A percentile compares a stretch with the other conserved stretches of the same genome.
Conservation (phyloP, 2,329 filamentous ascomycete genomes). For the Stagonosporopsis rhizophila region DNA sequence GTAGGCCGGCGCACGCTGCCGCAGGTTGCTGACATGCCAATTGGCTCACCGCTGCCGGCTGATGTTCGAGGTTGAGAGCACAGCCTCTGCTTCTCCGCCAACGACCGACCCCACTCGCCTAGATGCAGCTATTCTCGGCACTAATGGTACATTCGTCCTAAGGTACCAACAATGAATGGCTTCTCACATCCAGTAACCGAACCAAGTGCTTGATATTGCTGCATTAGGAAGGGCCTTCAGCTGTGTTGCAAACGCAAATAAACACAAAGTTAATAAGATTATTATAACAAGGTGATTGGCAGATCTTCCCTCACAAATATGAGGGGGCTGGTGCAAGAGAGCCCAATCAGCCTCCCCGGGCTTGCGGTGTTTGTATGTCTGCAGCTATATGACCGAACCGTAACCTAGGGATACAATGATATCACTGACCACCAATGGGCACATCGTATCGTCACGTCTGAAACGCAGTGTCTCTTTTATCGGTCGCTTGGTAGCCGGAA, state of each 20-base stretch:
- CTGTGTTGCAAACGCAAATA: not conserved
- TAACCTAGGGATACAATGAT: slow-evolving; percentile 8
- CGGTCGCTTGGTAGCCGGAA: slow-evolving; percentile 4
- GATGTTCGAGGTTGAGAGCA: slow-evolving; percentile 24
- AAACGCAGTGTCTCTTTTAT: slow-evolving; percentile 13
- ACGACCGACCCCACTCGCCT: slow-evolving; percentile 14
- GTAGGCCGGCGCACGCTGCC: slow-evolving; percentile 26
- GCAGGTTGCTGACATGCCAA: slow-evolving; percentile 29
- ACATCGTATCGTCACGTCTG: slow-evolving; percentile 1
- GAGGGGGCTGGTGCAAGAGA: not conserved
- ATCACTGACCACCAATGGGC: slow-evolving; percentile 8
- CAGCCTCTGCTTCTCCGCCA: slow-evolving; percentile 29
- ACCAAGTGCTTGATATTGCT: not conserved
- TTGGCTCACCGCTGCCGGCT: slow-evolving; percentile 34
- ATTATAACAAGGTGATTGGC: not conserved
- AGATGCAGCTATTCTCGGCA: slow-evolving; percentile 20
- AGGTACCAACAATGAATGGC: slow-evolving; percentile 4
- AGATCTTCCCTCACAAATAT: not conserved
- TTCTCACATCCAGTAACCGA: not conserved
- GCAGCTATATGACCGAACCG: slow-evolving; percentile 8
- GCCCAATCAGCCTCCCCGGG: not conserved
- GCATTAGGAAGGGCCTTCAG: not conserved
- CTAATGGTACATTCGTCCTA: slow-evolving; percentile 6
- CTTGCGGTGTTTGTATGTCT: not conserved
- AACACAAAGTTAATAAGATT: not conserved